phyloP scores from a whole-genome alignment of 352 stramenopile species.

The Phytophthora nicotianae region DNA sequence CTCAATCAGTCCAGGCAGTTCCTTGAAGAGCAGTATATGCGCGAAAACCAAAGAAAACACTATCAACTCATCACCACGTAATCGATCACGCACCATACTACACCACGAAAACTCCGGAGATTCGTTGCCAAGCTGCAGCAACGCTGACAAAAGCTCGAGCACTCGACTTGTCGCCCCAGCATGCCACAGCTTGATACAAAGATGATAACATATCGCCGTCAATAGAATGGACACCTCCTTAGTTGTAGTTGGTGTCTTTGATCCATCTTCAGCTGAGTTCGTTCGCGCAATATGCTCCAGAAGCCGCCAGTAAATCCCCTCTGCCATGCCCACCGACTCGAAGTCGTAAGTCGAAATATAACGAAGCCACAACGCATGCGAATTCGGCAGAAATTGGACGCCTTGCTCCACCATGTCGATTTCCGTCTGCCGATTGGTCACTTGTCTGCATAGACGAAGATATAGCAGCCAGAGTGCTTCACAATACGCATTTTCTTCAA shows the following conservation, averaged over 20 bases:
- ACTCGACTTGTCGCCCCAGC: conserved; percentile 33
- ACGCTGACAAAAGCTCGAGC: conserved; percentile 29
- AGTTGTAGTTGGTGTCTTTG: neutral
- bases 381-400: conserved; percentile 48
- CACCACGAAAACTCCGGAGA: conserved; percentile 34
- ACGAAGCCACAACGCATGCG: conserved; percentile 45
- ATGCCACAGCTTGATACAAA: conserved; percentile 43
- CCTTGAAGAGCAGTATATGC: conserved; percentile 35
- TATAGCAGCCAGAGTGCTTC: conserved; percentile 54
- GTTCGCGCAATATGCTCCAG: conserved; percentile 34
- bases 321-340: conserved; percentile 35
- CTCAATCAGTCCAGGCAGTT: conserved; percentile 33
- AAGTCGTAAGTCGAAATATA: conserved; percentile 49
- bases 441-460: conserved; percentile 38
- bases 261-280: conserved; percentile 9
- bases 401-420: conserved; percentile 44
- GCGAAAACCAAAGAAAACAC: conserved; percentile 26
- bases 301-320: conserved; percentile 43
- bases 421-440: conserved; percentile 37
- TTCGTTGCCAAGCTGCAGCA: conserved; percentile 28
- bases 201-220: conserved; percentile 37
- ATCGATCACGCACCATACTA: conserved; percentile 20
- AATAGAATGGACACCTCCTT: conserved; percentile 36
- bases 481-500: conserved; percentile 50
- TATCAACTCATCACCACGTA: conserved; percentile 31